A percentile compares a stretch with the other conserved stretches of the same genome.
Evolutionary conservation across 345 rosid genomes (phyloP).

Genomic region (Eucalyptus cladocalyx): DNA sequence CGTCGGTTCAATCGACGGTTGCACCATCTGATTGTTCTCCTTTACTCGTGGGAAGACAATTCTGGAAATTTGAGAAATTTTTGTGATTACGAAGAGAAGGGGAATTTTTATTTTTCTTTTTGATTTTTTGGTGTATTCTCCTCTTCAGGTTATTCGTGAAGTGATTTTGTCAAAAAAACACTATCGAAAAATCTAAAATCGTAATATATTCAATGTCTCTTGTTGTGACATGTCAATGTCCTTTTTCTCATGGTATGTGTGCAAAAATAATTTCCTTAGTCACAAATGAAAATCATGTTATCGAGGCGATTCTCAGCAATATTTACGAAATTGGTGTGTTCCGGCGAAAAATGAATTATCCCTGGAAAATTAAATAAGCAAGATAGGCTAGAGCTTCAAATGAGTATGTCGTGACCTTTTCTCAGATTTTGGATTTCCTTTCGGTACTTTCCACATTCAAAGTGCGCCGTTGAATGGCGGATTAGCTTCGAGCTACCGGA

Average conservation of each 20-base stretch:
- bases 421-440: not conserved
- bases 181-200: not conserved
- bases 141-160: not conserved
- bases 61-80: not conserved
- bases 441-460: not conserved
- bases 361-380: not conserved
- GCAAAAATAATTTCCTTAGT: not conserved
- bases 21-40: not conserved
- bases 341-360: not conserved
- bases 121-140: no score
- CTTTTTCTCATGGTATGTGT: no score
- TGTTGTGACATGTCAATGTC: not conserved
- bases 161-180: not conserved
- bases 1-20: not conserved
- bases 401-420: not conserved
- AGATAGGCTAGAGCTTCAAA: not conserved
- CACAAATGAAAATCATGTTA: not conserved
- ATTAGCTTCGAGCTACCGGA: not conserved
- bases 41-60: not conserved
- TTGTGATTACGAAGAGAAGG: not conserved
- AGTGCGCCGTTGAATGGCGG: not conserved
- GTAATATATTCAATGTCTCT: not conserved
- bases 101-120: no score
- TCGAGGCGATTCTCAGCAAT: not conserved
- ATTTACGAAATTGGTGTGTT: not conserved